These are phyloP conservation scores for Solanum tacnaense DNA, from an alignment of 257 asterid genomes.

Conservation along the genomic window DNA sequence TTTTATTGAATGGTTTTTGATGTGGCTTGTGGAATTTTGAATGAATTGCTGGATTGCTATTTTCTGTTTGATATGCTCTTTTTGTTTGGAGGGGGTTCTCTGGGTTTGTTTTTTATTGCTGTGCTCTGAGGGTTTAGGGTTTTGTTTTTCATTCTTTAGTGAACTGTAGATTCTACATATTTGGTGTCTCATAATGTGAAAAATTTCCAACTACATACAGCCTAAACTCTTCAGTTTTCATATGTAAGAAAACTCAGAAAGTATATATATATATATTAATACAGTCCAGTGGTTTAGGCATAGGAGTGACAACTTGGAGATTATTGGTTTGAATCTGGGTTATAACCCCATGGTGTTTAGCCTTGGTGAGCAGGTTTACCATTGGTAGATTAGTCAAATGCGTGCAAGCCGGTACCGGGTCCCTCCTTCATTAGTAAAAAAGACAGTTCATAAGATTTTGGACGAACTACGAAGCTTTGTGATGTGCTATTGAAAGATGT, in stretches of 20 bases:
- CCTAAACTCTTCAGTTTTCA: background rate
- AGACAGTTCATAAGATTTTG: background rate
- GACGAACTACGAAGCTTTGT: background rate
- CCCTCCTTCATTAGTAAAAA: background rate
- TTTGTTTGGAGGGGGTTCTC: background rate
- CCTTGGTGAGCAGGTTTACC: background rate
- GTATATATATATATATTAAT: background rate
- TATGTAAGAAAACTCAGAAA: background rate
- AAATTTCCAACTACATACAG: constrained; percentile 77
- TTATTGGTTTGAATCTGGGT: background rate
- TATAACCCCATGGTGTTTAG: background rate
- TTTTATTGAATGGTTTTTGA: background rate
- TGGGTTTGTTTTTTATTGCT: background rate
- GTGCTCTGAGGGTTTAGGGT: background rate
- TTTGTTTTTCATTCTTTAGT: background rate
- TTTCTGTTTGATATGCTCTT: background rate
- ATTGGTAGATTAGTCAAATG: background rate
- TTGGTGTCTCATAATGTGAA: constrained; percentile 79
- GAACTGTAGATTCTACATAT: constrained; percentile 37
- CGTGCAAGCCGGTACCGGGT: background rate
- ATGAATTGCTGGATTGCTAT: background rate
- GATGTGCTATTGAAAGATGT: background rate
- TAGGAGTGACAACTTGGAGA: background rate
- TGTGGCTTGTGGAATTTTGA: background rate
- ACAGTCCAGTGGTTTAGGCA: background rate